Conservation (phyloP, 495 filamentous ascomycete species). For the Cairneyella variabilis region DNA sequence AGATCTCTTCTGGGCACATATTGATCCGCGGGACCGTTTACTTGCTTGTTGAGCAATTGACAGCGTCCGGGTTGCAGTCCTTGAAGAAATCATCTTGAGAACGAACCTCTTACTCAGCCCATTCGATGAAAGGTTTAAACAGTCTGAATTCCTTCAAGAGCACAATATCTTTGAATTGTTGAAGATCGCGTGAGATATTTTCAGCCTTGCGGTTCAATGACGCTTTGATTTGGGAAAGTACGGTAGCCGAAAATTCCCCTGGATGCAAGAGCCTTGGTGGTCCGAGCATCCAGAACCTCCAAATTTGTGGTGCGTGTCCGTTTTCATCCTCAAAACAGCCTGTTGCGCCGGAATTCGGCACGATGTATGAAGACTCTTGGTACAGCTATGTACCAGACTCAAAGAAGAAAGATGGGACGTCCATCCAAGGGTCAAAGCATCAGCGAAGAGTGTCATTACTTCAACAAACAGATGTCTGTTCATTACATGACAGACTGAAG, state of each 20-base stretch:
- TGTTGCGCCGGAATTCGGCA: not conserved
- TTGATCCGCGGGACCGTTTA: not conserved
- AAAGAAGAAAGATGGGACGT: conserved; percentile 38
- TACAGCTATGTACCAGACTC: conserved; percentile 60
- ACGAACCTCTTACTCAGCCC: too few relatives aligned
- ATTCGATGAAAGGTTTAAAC: not conserved
- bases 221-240: conserved; percentile 6
- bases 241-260: not conserved
- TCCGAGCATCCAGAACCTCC: conserved; percentile 1
- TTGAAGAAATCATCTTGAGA: conserved; percentile 20
- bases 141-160: not conserved
- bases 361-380: conserved; percentile 77
- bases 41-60: conserved; percentile 8
- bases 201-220: conserved; percentile 23
- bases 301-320: not conserved
- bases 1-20: conserved; percentile 8
- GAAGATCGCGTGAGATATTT: too few relatives aligned
- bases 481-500: conserved; percentile 20
- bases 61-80: not conserved
- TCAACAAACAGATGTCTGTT: conserved; percentile 63
- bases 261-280: not conserved
- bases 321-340: not conserved
- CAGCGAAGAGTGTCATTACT: conserved; percentile 61
- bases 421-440: conserved; percentile 41
- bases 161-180: not conserved